Percentiles rank a stretch among this genome's conserved stretches.
These are phyloP conservation scores for Clavulina sp. DNA, from an alignment of 768 basidiomycete species.

Conservation along the genomic window DNA sequence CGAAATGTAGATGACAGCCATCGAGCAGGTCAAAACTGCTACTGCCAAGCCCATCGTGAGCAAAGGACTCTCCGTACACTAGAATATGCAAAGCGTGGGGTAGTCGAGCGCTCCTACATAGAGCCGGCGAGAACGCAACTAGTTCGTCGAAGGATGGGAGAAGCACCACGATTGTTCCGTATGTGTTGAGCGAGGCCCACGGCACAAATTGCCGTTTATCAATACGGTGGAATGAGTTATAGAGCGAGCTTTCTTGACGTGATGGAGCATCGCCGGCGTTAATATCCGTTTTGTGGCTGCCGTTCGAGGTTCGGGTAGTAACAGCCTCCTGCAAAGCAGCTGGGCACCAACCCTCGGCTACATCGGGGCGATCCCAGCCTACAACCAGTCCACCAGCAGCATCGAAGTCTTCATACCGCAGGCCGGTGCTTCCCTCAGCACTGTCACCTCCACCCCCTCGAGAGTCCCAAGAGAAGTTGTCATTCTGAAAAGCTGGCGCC, in stretches of 20 bases:
- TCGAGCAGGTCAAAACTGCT: not conserved
- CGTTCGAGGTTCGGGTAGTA: slow-evolving; percentile 16
- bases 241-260: not conserved
- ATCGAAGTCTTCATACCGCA: no score
- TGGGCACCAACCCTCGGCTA: not conserved
- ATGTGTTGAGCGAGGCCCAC: not conserved
- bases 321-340: slow-evolving; percentile 16
- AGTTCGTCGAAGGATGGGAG: not conserved
- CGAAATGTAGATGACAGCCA: no score
- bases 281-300: slow-evolving; percentile 20
- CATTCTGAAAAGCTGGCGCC: not conserved
- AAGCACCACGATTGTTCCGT: not conserved
- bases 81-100: not conserved
- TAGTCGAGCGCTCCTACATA: not conserved
- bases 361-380: no score
- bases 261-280: not conserved
- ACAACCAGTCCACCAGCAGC: no score
- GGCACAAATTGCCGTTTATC: not conserved
- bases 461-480: not conserved
- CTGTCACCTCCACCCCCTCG: not conserved
- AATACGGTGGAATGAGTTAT: not conserved
- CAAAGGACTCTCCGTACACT: not conserved
- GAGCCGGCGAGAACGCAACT: not conserved
- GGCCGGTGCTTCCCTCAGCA: not conserved
- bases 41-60: not conserved